Evolutionary conservation across 2,329 filamentous ascomycete genomes (phyloP), one percentile per base, ranked within the genome.

Genomic region (Coniochaeta sp.): DNA sequence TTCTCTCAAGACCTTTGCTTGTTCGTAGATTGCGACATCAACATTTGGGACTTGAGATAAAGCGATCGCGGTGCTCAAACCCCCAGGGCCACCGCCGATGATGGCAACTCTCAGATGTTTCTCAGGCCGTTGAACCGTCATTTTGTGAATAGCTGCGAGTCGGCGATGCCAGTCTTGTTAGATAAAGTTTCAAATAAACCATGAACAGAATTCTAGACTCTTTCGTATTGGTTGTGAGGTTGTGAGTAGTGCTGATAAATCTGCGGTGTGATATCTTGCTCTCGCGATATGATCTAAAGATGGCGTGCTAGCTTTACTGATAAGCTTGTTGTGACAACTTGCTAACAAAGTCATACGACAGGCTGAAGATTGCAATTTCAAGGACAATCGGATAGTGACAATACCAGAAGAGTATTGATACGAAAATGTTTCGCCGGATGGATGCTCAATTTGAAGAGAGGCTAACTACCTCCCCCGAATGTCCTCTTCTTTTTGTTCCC

Each of bases 21-120:
- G 73, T 61, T 81, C 79, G 58, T 78, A 81, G 1, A 81, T 63
- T 0, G 67, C 72, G 3, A 78, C 72, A 19, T 75, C 65, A 9
- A 81, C 67, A 40, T 77, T 73, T 0, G 75, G 72, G 2, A 79
- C 64, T 42, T 71, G 65, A 0, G 73, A 75, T 1, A 81, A 66
- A 1, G 75, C 76, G 56, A 81, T 79, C 3, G 77, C 78, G 1
- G 76, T 72, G 8, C 71, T 76, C 1, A 81, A 40, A 1, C 60
- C 60, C 4, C 52, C 60, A 3, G 60, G 60, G 2, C 60, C 60
- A 16, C 57, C 57, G 19, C 60, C 60, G 22, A 62, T 59, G 22
- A 62, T 56, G 55, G 60, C 60, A 9, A 62, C 42, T 17, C 26
- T 47, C 19, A 47, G 9, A 14, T 47, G 42, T 17, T 47, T 47